These are phyloP conservation scores for Talaromyces thailandensis DNA, from an alignment of 495 filamentous ascomycete genomes.

Conservation along the genomic window DNA sequence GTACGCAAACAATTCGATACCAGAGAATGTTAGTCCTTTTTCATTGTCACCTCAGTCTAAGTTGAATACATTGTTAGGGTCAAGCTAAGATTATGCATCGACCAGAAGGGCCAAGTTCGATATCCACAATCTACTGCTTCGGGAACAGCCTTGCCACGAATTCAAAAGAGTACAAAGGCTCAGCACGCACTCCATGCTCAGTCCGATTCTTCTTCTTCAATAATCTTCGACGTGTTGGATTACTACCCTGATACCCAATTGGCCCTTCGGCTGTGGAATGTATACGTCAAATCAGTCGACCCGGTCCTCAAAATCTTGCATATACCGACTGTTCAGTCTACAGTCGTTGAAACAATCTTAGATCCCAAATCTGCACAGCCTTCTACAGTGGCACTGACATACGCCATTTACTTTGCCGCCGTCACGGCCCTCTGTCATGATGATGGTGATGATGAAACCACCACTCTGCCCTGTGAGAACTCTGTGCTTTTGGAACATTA, in stretches of 20 bases:
- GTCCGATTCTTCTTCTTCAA: conserved; percentile 1
- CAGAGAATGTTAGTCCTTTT: conserved; percentile 8
- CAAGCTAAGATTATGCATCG: conserved; percentile 10
- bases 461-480: conserved; percentile 18
- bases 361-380: conserved; percentile 18
- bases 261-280: conserved; percentile 58
- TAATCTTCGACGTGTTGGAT: conserved; percentile 4
- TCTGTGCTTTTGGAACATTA: conserved; percentile 21
- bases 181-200: conserved; percentile 1
- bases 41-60: neutral
- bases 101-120: conserved; percentile 17
- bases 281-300: conserved; percentile 51
- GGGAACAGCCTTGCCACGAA: conserved; percentile 12
- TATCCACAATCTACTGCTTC: neutral
- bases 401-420: conserved; percentile 29
- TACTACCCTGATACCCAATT: conserved; percentile 54
- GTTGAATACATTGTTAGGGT: neutral
- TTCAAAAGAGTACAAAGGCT: conserved; percentile 5
- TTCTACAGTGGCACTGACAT: conserved; percentile 26
- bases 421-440: conserved; percentile 15
- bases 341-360: conserved; percentile 21
- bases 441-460: conserved; percentile 8
- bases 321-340: conserved; percentile 41
- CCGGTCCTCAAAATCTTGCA: conserved; percentile 58
- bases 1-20: conserved; percentile 12